Base-by-base conservation (phyloP, 371 early-diverging fungal genomes). In the Mortierella sp. region DNA sequence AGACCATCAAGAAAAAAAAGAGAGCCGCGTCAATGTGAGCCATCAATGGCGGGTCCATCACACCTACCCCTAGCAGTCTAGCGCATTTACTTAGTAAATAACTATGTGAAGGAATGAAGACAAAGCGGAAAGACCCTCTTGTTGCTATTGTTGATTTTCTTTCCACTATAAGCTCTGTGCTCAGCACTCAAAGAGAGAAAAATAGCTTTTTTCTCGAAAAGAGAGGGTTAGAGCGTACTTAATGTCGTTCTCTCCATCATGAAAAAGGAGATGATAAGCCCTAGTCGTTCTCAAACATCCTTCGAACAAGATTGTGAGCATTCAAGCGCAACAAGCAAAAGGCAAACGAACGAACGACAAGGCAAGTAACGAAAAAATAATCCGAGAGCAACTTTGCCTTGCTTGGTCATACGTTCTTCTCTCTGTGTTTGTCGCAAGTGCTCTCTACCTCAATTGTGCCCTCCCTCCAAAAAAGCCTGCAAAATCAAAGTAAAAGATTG, bases 321-420 rank as follows among this genome's bases (percentile, higher is more conserved):
- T 50, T 50, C 16, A 50, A 50, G 50, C 50, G 14, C 50, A 50
- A 50, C 50, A 50, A 50, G 50, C 14, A 50, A 50, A 50, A 50
- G 16, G 47, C 47, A 50, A 50, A 50, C 13, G 16, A 50, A 16
- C 50, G 50, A 50, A 50, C 50, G 50, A 50, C 50, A 50, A 50
- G 3, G 55, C 21, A 55, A 13, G 55, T 6, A 55, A n/a, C 9
- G 19, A 65, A 16, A 68, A 68, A 38, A 34, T 8, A 68, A 38
- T 24, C 44, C 24, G 68, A 42, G 68, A 68, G 68, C 68, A 63
- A 16, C 50, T 16, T 50, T 50, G 50, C 34, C 63, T 63, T 38
- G 68, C 68, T 68, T 68, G 68, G 68, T 68, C 68, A 68, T 68
- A 68, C 68, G 68, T 68, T 63, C 21, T 63, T 63, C 34, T 60